Base-by-base conservation (phyloP, 164 flowering plant species). In the Euptelea pleiosperma region DNA sequence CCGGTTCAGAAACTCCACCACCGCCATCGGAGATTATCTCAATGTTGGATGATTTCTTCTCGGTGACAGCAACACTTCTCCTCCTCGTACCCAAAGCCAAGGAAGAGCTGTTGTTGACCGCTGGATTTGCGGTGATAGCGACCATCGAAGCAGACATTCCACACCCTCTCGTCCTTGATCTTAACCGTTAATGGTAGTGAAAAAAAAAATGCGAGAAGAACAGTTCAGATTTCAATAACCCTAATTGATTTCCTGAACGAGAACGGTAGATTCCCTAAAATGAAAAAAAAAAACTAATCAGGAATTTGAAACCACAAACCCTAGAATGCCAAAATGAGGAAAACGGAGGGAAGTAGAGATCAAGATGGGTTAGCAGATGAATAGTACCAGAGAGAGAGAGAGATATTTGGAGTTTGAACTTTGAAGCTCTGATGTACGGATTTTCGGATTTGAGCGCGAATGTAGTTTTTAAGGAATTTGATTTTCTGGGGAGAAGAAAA, bases 101-200 rank as follows among this genome's bases (percentile, higher is more conserved):
- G 31, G 80, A 70, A 25, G 65, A 31, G 12, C 5, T 34, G 42
- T 24, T 61, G 41, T 33, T 62, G 3, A 40, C 56, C 43, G 36
- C 64, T 19, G 85, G 79, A 61, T 82, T 84, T 8, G 91, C 82
- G 39, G 85, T 72, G 36, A 82, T 64, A 14, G 97, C 84, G 3
- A 81, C 81, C 8, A 93, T 81, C n/a, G 97, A 82, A 35, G 87
- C 51, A 33, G 65, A 61, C 65, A 61, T 52, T 31, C 25, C 31
- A 26, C 4, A n/a, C 16, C 52, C 25, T 26, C 14, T 11, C 6
- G 11, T 2, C 14, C 30, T 40, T 26, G 21, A 11, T 12, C 64
- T 41, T 14, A 9, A 42, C 6, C 48, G 5, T n/a, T n/a, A n/a
- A n/a, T n/a, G n/a, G n/a, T n/a, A 22, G 11, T 6, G 28, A 8